These are phyloP conservation scores for Gnaphalium uliginosum DNA, from an alignment of 129 eudicot species.

Conservation along the genomic window DNA sequence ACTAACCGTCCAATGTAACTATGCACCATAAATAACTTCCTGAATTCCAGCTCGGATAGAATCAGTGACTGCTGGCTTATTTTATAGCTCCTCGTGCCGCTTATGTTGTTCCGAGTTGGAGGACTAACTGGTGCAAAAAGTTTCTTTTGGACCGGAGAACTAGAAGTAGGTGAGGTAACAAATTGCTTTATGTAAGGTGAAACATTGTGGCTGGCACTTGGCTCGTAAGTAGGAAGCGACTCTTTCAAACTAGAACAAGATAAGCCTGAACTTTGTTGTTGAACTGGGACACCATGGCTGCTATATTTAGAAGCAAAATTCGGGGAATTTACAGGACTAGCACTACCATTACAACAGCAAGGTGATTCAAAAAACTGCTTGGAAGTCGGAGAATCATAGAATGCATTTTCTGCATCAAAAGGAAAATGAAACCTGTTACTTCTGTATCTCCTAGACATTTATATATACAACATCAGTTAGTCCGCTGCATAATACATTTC, in stretches of 20 bases:
- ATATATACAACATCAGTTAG: not conserved
- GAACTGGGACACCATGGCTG: conserved; percentile 18
- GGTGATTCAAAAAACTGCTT: conserved; percentile 24
- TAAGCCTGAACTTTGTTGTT: conserved; percentile 19
- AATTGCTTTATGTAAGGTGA: conserved; percentile 20
- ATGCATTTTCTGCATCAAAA: conserved; percentile 18
- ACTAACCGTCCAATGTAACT: conserved; percentile 64
- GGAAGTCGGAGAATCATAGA: conserved; percentile 21
- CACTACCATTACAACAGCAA: not conserved
- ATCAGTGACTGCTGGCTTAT: conserved; percentile 36
- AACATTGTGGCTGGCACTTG: conserved; percentile 9
- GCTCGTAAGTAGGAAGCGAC: conserved; percentile 5
- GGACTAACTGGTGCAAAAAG: conserved; percentile 6
- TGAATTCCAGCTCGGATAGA: conserved; percentile 49
- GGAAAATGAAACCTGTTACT: conserved; percentile 6
- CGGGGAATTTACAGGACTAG: conserved; percentile 10
- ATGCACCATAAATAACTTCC: conserved; percentile 53
- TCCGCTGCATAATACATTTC: not conserved
- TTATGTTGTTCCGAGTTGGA: conserved; percentile 4
- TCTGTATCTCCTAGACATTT: not conserved
- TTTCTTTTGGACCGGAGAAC: conserved; percentile 15
- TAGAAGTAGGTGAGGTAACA: conserved; percentile 12
- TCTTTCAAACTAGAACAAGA: conserved; percentile 34
- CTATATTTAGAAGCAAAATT: conserved; percentile 16
- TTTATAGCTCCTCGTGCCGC: not conserved